phyloP scores from a whole-genome alignment of 2,329 filamentous ascomycete genomes.

The Aspergillus hiratsukae region DNA sequence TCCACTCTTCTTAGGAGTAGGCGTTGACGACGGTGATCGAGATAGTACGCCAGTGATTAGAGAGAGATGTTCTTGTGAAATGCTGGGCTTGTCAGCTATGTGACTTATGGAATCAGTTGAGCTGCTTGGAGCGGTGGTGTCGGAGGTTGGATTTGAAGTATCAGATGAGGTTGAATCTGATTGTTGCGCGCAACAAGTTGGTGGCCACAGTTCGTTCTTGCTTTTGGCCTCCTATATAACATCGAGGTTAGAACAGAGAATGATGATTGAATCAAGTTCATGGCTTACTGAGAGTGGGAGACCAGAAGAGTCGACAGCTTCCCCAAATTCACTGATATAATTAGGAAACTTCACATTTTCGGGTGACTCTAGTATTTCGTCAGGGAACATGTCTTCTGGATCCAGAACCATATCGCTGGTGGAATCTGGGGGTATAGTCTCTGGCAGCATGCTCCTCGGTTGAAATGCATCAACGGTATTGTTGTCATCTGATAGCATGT shows the following conservation, averaged over 20 bases:
- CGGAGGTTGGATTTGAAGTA: too few species aligned
- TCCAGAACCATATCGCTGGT: background rate
- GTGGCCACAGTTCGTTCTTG: too few species aligned
- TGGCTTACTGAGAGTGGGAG: background rate
- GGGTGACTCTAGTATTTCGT: too few species aligned
- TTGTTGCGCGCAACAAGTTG: too few species aligned
- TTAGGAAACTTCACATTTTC: too few species aligned
- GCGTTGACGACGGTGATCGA: background rate
- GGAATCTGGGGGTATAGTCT: background rate
- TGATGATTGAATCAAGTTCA: too few species aligned
- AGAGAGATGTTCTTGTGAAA: too few species aligned
- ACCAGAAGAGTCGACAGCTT: background rate
- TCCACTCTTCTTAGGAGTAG: background rate
- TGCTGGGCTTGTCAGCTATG: too few species aligned
- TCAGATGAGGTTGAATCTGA: too few species aligned
- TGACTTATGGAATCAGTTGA: background rate
- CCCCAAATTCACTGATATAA: background rate
- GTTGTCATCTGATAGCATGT: background rate
- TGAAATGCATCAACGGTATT: background rate
- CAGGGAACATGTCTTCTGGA: background rate
- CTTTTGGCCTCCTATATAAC: too few species aligned
- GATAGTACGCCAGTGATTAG: background rate
- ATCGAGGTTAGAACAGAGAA: too few species aligned
- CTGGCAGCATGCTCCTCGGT: background rate
- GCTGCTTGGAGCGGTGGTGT: background rate